Evolutionary conservation across 495 filamentous ascomycete species (phyloP), one percentile per base, ranked within the genome.

Genomic region (Podospora bellae-mahoneyi): DNA sequence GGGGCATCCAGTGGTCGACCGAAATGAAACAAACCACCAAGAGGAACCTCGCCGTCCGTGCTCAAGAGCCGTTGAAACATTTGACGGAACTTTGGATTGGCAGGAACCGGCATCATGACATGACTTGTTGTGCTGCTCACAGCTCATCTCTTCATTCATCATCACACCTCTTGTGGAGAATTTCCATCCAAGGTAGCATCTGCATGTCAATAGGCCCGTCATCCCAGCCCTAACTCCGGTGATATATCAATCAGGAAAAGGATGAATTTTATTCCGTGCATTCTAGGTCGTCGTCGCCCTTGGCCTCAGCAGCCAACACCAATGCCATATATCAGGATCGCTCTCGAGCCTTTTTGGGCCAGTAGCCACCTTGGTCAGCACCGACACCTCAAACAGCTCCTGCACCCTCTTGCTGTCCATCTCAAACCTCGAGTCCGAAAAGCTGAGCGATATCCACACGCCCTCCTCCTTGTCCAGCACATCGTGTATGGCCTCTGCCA

Each of bases 371-470:
- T 72, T 78, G 23, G 55, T 68, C 44, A 81, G 54, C 19, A 81
- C 72, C 18, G 75, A 59, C 15, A 79, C 76, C 3, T 73, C 69
- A 23, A 82, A 80, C 55, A 80, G 48, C 0, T 65, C 67, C 26
- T 64, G 64, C 26, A 71, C 65, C 26, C 64, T 65, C 26, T 67
- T 60, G 18, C 73, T 16, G 13, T 48, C 39, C 39, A 48, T 48
- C 28, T 74, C 65, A 23, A 78, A 83, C 2, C 80, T 74, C 3
- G 0, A 66, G 1, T 75, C 71, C 5, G 80, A 83, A 61, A 72
- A 83, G 55, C 79, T 82, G 18, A 82, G 66, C 20, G 79, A 83
- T 5, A 83, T 68, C 79, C 80, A 82, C 2, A 78, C 55, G 3
- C 78, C 79, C 1, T 60, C 69, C 0, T 74, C 69, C 0, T 71